Conservation (phyloP, 768 basidiomycete species). For the Amanita pallidorosea region DNA sequence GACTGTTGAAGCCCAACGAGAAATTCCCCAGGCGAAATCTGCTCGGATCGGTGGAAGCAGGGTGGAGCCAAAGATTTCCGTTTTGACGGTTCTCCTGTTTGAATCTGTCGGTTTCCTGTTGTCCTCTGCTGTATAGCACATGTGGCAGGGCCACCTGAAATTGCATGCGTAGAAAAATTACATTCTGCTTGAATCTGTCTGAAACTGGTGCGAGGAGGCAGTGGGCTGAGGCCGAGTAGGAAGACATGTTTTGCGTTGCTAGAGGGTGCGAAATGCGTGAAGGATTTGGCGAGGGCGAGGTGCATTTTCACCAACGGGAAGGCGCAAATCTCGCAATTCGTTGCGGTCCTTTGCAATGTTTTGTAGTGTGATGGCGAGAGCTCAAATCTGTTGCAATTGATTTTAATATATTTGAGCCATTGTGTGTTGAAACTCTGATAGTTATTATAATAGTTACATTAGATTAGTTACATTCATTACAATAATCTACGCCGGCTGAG, state of each 20-base stretch:
- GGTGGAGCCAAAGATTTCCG: not conserved
- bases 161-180: not conserved
- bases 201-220: conserved; percentile 39
- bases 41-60: not conserved
- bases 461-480: no score
- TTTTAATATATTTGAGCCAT: no score
- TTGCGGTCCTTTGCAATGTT: no score
- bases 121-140: not conserved
- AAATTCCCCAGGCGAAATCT: not conserved
- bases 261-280: conserved; percentile 80
- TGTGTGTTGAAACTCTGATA: no score
- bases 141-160: not conserved
- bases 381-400: no score
- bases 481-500: no score
- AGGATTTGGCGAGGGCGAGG: conserved; percentile 72
- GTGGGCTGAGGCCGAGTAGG: conserved; percentile 48
- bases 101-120: not conserved
- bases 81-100: not conserved
- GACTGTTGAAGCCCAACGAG: no score
- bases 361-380: no score
- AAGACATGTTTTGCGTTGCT: conserved; percentile 76
- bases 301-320: no score
- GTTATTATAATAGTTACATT: no score
- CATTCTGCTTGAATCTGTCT: conserved; percentile 3
- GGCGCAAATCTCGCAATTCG: no score